phyloP scores from a whole-genome alignment of 768 basidiomycete species.

The Hericium rajendrae region DNA sequence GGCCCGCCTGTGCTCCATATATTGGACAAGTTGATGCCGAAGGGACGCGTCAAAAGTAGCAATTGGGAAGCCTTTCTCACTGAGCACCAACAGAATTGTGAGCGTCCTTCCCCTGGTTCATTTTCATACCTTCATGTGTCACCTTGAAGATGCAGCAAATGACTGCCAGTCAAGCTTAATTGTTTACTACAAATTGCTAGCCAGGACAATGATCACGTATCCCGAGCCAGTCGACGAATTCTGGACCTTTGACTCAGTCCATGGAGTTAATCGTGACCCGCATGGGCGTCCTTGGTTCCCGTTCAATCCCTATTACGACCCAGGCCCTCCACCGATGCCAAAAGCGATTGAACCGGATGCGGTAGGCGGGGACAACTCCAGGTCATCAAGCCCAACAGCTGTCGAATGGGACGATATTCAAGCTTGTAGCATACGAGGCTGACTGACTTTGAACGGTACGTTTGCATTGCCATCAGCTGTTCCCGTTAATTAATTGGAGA shows the following conservation, averaged over 20 bases:
- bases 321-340: constrained; percentile 55
- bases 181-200: constrained; percentile 37
- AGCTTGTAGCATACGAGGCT: too few species aligned
- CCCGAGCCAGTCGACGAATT: constrained; percentile 28
- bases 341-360: too few species aligned
- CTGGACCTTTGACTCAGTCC: constrained; percentile 48
- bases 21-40: constrained; percentile 42
- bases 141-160: constrained; percentile 51
- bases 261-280: constrained; percentile 36
- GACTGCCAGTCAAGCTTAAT: constrained; percentile 59
- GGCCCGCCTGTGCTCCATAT: constrained; percentile 52
- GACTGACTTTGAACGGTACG: too few species aligned
- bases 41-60: constrained; percentile 52
- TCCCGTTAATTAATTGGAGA: too few species aligned
- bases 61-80: constrained; percentile 57
- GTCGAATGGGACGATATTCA: too few species aligned
- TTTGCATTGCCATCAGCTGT: too few species aligned
- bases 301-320: constrained; percentile 60
- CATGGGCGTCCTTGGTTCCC: constrained; percentile 35
- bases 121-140: too few species aligned
- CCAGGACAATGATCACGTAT: constrained; percentile 31
- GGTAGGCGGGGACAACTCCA: too few species aligned
- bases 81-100: constrained; percentile 48
- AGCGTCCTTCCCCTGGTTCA: constrained; percentile 18
- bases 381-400: too few species aligned